Percentiles rank a stretch among this genome's conserved stretches.
phyloP scores from a whole-genome alignment of 1,284 basidiomycete genomes.

The Thecaphora thlaspeos region DNA sequence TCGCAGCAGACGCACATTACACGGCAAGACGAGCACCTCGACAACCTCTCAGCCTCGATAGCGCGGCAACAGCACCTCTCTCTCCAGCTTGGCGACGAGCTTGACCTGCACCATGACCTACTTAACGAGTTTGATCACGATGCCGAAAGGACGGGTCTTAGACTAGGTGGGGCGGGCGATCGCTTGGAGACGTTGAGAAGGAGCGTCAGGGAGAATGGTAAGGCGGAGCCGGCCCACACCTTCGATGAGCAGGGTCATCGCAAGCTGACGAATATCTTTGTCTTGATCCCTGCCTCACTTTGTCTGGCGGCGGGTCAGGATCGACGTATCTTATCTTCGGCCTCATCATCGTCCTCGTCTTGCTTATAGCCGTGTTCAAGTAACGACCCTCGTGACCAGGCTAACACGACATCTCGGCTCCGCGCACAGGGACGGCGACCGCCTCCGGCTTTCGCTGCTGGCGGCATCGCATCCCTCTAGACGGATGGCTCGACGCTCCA shows the following conservation, averaged over 20 bases:
- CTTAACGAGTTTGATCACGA: slow-evolving; percentile 42
- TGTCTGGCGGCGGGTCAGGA: slow-evolving; percentile 8
- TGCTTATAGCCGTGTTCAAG: slow-evolving; percentile 50
- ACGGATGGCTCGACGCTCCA: too few species aligned
- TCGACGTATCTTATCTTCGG: slow-evolving; percentile 40
- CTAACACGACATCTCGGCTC: too few species aligned
- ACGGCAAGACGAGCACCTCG: slow-evolving; percentile 47
- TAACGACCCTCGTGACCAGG: too few species aligned
- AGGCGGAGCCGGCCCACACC: too few species aligned
- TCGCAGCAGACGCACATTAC: too few species aligned
- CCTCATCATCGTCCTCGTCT: slow-evolving; percentile 43
- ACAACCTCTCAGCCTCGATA: slow-evolving; percentile 43
- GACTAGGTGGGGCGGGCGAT: slow-evolving; percentile 40
- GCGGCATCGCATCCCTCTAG: too few species aligned
- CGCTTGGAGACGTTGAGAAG: slow-evolving; percentile 41
- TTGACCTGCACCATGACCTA: slow-evolving; percentile 49
- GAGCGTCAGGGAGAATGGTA: slow-evolving; percentile 50
- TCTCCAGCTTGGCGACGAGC: slow-evolving; percentile 55
- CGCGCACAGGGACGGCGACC: too few species aligned
- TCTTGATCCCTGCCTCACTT: not conserved
- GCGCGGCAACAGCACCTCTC: slow-evolving; percentile 50
- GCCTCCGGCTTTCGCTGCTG: too few species aligned
- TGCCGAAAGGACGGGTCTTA: slow-evolving; percentile 42
- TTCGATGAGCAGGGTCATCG: too few species aligned
- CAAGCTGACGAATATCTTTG: not conserved